Percentiles rank a stretch among this genome's conserved stretches.
phyloP scores from a whole-genome alignment of 306 rosid species.

The Cicer cuneatum region DNA sequence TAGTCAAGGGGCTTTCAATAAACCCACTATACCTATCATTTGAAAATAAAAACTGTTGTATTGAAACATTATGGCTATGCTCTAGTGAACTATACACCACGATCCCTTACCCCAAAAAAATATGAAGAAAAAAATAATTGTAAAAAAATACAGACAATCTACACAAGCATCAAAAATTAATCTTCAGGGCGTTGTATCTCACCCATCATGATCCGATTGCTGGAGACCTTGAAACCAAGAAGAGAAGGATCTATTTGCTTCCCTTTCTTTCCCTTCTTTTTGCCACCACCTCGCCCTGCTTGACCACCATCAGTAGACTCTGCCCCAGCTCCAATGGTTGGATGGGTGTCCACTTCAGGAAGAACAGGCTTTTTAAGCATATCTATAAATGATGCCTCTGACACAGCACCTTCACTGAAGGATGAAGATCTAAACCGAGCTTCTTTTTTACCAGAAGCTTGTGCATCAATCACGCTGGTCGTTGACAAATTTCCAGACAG shows the following conservation, averaged over 20 bases:
- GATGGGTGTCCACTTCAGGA: constrained; percentile 59
- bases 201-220: constrained; percentile 80
- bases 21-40: constrained; percentile 39
- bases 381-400: constrained; percentile 76
- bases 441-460: constrained; percentile 59
- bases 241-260: constrained; percentile 80
- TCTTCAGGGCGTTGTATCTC: constrained; percentile 76
- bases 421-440: constrained; percentile 60
- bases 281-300: constrained; percentile 58
- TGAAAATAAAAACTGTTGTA: constrained; percentile 34
- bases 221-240: constrained; percentile 76
- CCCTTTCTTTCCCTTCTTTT: constrained; percentile 83
- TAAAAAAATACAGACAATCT: constrained; percentile 43
- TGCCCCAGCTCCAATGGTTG: constrained; percentile 39
- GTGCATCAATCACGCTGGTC: constrained; percentile 46
- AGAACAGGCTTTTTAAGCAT: constrained; percentile 67
- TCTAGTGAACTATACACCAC: constrained; percentile 54
- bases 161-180: constrained; percentile 38
- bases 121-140: neutral
- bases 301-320: constrained; percentile 62
- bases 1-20: constrained; percentile 27
- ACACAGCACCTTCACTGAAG: constrained; percentile 59
- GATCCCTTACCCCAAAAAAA: constrained; percentile 22
- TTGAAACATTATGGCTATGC: constrained; percentile 45
- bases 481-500: constrained; percentile 47